A percentile compares a stretch with the other conserved stretches of the same genome.
Evolutionary conservation across 2,329 filamentous ascomycete genomes (phyloP).

Genomic region (Phialocephala subalpina): DNA sequence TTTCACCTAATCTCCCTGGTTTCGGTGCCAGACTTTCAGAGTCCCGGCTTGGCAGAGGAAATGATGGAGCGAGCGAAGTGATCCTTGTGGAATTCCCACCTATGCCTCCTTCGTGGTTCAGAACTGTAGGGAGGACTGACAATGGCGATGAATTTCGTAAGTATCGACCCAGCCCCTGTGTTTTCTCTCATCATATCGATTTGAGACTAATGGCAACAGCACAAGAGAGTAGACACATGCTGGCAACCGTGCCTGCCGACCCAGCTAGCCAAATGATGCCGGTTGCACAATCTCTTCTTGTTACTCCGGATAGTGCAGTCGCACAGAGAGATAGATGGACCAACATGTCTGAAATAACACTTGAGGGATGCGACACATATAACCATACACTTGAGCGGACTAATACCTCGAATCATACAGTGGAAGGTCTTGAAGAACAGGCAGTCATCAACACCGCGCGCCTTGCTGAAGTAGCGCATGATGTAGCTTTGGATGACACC

Average conservation of each 20-base stretch:
- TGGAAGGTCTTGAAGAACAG: background rate
- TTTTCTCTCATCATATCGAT: background rate
- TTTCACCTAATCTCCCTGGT: background rate
- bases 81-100: background rate
- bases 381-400: too few species aligned
- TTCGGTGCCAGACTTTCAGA: background rate
- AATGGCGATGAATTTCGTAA: background rate
- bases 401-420: too few species aligned
- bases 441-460: constrained; percentile 67
- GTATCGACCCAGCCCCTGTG: background rate
- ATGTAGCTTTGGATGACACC: constrained; percentile 67
- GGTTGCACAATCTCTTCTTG: too few species aligned
- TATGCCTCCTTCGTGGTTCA: background rate
- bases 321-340: too few species aligned
- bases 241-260: too few species aligned
- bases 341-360: background rate
- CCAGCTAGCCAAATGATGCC: too few species aligned
- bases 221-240: too few species aligned
- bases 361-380: background rate
- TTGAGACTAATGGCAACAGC: too few species aligned
- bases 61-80: background rate
- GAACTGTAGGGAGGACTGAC: background rate
- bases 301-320: too few species aligned
- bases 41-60: background rate
- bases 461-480: constrained; percentile 70